A percentile compares a stretch with the other conserved stretches of the same genome.
Conservation (phyloP, 169 alveolate genomes). For the Plasmodium berghei region DNA sequence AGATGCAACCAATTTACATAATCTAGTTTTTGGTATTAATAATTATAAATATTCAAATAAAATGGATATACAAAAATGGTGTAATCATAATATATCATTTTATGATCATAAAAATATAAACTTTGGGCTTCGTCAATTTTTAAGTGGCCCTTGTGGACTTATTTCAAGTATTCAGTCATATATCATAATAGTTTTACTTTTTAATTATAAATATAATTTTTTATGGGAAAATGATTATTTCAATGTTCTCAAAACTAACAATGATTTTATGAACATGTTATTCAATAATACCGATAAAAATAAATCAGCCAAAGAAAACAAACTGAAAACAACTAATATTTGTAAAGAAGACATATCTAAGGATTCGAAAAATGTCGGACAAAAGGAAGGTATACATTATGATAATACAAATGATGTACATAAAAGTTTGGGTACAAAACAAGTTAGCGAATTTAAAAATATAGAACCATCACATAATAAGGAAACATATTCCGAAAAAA, state of each 20-base stretch:
- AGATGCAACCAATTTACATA: conserved; percentile 38
- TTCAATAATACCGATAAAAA: neutral
- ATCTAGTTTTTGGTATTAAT: conserved; percentile 72
- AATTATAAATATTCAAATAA: conserved; percentile 73
- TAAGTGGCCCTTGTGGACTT: conserved; percentile 83
- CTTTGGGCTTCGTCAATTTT: conserved; percentile 82
- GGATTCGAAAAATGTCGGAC: too few species aligned
- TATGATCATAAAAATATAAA: conserved; percentile 68
- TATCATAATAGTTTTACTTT: conserved; percentile 78
- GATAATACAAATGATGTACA: neutral
- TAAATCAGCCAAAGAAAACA: neutral
- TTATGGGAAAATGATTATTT: conserved; percentile 70
- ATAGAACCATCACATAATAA: neutral
- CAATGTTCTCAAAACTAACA: conserved; percentile 61
- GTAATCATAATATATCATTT: conserved; percentile 79
- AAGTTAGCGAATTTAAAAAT: neutral
- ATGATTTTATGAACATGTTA: conserved; percentile 52
- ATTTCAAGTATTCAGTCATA: conserved; percentile 81
- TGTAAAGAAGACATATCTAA: neutral
- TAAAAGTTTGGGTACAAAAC: neutral
- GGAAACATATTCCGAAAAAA: neutral
- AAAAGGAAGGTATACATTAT: neutral
- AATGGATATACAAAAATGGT: conserved; percentile 75
- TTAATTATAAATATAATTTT: conserved; percentile 77
- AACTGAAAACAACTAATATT: neutral